These are phyloP conservation scores for Alternaria hordeiaustralica DNA, from an alignment of 2,329 filamentous ascomycete genomes.

Conservation along the genomic window DNA sequence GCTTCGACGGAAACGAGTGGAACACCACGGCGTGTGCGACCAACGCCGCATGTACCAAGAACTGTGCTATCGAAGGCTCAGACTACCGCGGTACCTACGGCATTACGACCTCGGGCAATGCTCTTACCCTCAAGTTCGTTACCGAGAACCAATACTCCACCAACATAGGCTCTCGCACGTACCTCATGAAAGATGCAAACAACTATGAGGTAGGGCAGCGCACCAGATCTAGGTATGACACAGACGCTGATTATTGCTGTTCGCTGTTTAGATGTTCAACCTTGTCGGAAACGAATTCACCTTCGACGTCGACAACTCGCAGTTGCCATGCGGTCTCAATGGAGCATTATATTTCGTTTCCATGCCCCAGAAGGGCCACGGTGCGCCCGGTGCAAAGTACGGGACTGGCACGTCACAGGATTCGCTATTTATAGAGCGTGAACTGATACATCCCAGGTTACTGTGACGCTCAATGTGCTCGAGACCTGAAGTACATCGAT, in stretches of 20 bases:
- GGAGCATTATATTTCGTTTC: slow-evolving; percentile 58
- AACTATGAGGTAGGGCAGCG: slow-evolving; percentile 26
- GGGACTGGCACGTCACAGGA: slow-evolving; percentile 52
- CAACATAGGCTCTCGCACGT: slow-evolving; percentile 47
- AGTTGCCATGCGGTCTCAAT: slow-evolving; percentile 71
- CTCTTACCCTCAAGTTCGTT: slow-evolving; percentile 64
- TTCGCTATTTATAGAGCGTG: background rate
- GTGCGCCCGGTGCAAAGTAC: slow-evolving; percentile 58
- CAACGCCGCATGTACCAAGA: slow-evolving; percentile 46
- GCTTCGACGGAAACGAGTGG: slow-evolving; percentile 57
- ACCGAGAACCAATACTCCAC: slow-evolving; percentile 55
- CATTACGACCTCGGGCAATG: slow-evolving; percentile 59
- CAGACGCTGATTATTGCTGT: background rate
- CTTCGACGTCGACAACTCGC: slow-evolving; percentile 57
- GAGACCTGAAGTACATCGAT: slow-evolving; percentile 57
- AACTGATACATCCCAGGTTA: slow-evolving; percentile 43
- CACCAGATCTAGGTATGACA: too few relatives aligned
- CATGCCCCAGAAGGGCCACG: slow-evolving; percentile 62
- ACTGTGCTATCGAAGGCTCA: slow-evolving; percentile 52
- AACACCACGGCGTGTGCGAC: slow-evolving; percentile 51
- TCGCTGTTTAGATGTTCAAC: slow-evolving; percentile 38
- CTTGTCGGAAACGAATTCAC: slow-evolving; percentile 45
- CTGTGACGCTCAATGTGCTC: slow-evolving; percentile 43
- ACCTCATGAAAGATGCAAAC: slow-evolving; percentile 42
- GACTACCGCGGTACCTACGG: slow-evolving; percentile 54